Evolutionary conservation across 148 eudicot genomes (phyloP).

Genomic region (Limonium bicolor): DNA sequence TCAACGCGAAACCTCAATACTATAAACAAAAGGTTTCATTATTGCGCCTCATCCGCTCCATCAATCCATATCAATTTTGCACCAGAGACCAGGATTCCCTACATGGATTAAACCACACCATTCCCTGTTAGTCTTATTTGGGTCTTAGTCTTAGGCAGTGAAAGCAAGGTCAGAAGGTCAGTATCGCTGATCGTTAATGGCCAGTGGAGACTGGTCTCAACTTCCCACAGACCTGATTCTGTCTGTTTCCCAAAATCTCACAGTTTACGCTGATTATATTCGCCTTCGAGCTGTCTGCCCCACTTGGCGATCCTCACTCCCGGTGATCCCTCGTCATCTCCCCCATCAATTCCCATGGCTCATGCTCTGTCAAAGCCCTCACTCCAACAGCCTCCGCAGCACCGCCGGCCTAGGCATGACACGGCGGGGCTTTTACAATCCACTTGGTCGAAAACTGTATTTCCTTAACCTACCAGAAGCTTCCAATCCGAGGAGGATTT

Average conservation of each 20-base stretch:
- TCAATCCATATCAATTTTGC: no score
- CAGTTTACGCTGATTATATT: constrained; percentile 27
- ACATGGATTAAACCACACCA: no score
- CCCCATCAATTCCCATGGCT: constrained; percentile 67
- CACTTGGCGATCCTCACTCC: constrained; percentile 27
- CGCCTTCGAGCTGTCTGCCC: constrained; percentile 49
- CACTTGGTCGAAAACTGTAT: constrained; percentile 18
- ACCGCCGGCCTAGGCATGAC: no score
- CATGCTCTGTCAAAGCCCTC: constrained; percentile 28
- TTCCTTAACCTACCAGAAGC: constrained; percentile 24
- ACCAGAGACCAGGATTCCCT: no score
- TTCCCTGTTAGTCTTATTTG: no score
- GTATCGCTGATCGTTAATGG: no score
- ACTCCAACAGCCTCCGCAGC: neutral
- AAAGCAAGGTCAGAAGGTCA: no score
- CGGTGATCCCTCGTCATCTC: constrained; percentile 17
- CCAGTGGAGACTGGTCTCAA: constrained; percentile 56
- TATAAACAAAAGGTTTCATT: no score
- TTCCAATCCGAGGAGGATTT: constrained; percentile 27
- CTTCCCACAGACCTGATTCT: constrained; percentile 45
- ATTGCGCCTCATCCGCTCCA: no score
- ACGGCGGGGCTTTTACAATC: constrained; percentile 27
- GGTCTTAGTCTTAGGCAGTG: no score
- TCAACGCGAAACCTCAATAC: no score
- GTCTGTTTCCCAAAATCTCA: constrained; percentile 21